Conservation (phyloP, 306 rosid genomes). For the Chamaecrista fasciculata region DNA sequence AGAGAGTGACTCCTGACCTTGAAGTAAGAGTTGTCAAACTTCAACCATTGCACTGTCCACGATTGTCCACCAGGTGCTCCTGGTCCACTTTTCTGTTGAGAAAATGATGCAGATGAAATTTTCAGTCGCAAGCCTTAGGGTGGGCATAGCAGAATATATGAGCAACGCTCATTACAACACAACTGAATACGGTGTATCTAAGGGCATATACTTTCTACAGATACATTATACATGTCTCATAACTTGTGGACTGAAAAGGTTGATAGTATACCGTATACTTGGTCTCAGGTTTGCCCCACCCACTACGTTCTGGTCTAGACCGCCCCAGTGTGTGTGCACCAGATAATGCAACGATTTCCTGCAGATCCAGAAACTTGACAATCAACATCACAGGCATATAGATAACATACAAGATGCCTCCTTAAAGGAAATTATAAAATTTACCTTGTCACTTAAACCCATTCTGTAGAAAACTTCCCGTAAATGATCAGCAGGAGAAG, state of each 20-base stretch:
- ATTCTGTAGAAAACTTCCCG: conserved; percentile 91
- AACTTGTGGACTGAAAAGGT: conserved; percentile 7
- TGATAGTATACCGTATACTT: conserved; percentile 69
- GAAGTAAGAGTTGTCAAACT: conserved; percentile 94
- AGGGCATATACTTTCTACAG: background rate
- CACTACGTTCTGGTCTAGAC: conserved; percentile 96
- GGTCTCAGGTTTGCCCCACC: conserved; percentile 99
- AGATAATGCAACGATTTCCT: conserved; percentile 98
- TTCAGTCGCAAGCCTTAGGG: background rate
- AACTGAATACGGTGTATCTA: background rate
- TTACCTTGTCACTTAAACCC: conserved; percentile 90
- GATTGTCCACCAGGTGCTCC: conserved; percentile 99
- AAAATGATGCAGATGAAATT: conserved; percentile 30
- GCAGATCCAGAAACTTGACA: conserved; percentile 32
- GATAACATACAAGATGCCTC: background rate
- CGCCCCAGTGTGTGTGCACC: conserved; percentile 97
- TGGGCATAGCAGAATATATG: background rate
- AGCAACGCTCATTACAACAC: background rate
- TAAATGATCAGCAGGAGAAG: conserved; percentile 95
- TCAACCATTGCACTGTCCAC: conserved; percentile 94
- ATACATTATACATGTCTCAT: background rate
- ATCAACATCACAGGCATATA: conserved; percentile 27
- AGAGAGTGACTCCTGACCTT: conserved; percentile 51
- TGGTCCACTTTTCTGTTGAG: conserved; percentile 85
- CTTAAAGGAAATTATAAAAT: conserved; percentile 9